These are phyloP conservation scores for Alternaria arbusti DNA, from an alignment of 2,329 filamentous ascomycete genomes.

Conservation along the genomic window DNA sequence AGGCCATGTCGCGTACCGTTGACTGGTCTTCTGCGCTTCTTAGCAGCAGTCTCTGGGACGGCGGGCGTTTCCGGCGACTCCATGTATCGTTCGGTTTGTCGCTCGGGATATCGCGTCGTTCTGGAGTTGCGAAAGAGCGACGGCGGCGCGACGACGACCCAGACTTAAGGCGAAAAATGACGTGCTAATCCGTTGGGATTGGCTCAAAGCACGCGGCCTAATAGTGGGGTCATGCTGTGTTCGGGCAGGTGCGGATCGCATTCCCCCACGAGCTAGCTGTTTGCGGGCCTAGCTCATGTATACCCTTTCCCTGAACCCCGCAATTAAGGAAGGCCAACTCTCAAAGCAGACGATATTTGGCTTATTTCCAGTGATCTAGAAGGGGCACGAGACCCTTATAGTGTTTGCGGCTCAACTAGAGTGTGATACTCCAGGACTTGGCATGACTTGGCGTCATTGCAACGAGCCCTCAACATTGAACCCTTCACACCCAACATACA, in stretches of 20 bases:
- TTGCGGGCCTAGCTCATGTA: background rate
- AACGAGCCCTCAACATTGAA: background rate
- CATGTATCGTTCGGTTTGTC: slow-evolving; percentile 18
- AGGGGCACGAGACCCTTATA: background rate
- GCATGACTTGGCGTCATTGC: background rate
- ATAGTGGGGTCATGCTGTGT: slow-evolving; percentile 3
- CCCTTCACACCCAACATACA: background rate
- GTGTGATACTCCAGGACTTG: background rate
- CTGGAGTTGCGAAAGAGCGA: slow-evolving; percentile 12
- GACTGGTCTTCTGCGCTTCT: slow-evolving; percentile 34
- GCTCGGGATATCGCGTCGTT: slow-evolving; percentile 18
- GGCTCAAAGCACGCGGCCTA: slow-evolving; percentile 8
- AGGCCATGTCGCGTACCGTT: slow-evolving; percentile 25
- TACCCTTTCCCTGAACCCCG: slow-evolving; percentile 1
- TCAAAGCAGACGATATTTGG: background rate
- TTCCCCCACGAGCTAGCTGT: background rate
- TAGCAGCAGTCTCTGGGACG: slow-evolving; percentile 16
- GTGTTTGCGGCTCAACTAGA: background rate
- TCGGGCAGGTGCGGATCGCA: background rate
- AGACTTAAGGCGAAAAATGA: slow-evolving; percentile 22
- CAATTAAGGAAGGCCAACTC: background rate
- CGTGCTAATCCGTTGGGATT: slow-evolving; percentile 15
- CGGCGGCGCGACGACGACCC: slow-evolving; percentile 5
- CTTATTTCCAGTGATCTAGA: background rate
- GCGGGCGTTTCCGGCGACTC: slow-evolving; percentile 16